Conservation (phyloP, 202 grass and related monocot species). For the Setaria italica region DNA sequence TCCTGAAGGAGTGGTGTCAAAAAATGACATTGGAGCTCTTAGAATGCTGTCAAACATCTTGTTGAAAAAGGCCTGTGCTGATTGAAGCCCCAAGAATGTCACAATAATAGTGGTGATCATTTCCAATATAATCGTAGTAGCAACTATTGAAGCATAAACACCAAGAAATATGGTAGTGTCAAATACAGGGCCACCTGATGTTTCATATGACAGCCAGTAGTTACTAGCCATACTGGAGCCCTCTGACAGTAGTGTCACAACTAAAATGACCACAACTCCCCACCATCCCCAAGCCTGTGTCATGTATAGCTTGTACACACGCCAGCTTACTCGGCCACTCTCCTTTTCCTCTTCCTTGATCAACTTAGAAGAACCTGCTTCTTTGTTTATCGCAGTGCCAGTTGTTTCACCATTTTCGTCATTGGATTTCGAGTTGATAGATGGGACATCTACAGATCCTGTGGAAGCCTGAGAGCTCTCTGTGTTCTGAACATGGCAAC, state of each 20-base stretch:
- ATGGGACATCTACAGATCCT: constrained; percentile 3
- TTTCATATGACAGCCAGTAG: constrained; percentile 70
- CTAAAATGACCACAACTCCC: constrained; percentile 51
- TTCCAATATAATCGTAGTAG: constrained; percentile 41
- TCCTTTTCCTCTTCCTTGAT: constrained; percentile 71
- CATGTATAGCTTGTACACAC: constrained; percentile 67
- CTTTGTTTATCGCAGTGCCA: constrained; percentile 18
- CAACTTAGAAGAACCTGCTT: constrained; percentile 54
- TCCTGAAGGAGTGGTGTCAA: constrained; percentile 73
- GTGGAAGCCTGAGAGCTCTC: constrained; percentile 25
- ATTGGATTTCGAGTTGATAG: constrained; percentile 24
- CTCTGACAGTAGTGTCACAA: constrained; percentile 44
- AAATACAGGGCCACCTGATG: constrained; percentile 46
- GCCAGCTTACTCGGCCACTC: constrained; percentile 62
- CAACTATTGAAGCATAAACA: constrained; percentile 59
- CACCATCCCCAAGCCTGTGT: constrained; percentile 67
- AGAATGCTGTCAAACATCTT: constrained; percentile 64
- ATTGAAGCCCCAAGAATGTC: constrained; percentile 51
- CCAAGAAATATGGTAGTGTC: constrained; percentile 53
- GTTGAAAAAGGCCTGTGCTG: constrained; percentile 59
- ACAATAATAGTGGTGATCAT: constrained; percentile 47
- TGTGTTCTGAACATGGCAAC: constrained; percentile 26
- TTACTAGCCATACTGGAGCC: constrained; percentile 55
- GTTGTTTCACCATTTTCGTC: constrained; percentile 9
- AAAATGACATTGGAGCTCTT: constrained; percentile 75